Evolutionary conservation across 192 early-diverging fungal genomes (phyloP).

Genomic region (Coemansia sp.): DNA sequence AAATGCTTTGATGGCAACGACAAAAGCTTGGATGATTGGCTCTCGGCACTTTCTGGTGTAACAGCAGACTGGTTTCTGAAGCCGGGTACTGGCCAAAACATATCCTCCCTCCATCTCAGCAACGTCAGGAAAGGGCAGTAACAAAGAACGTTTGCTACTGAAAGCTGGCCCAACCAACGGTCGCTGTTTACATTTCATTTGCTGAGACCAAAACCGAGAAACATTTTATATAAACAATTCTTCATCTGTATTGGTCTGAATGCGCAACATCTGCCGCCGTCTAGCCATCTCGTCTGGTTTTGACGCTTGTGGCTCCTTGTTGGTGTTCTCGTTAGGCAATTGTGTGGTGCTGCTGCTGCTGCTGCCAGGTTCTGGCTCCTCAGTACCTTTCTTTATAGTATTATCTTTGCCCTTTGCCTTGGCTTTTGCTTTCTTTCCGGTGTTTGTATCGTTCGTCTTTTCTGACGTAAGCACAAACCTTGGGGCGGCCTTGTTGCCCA

Average conservation of each 20-base stretch:
- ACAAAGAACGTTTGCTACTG: no score
- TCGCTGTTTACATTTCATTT: not conserved
- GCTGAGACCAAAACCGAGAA: no score
- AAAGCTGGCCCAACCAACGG: no score
- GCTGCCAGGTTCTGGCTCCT: not conserved
- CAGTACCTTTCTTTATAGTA: not conserved
- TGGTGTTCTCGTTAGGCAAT: not conserved
- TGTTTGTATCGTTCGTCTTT: not conserved
- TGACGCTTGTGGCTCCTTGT: not conserved
- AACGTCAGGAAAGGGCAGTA: no score
- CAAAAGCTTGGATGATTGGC: no score
- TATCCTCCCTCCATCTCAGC: no score
- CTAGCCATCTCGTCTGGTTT: constrained; percentile 3
- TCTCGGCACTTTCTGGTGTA: no score
- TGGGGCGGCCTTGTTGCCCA: constrained; percentile 19
- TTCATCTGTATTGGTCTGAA: constrained; percentile 30
- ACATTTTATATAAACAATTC: not conserved
- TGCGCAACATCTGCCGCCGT: constrained; percentile 35
- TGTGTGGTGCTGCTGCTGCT: no score
- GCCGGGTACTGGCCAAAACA: no score
- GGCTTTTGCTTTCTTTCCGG: constrained; percentile 10
- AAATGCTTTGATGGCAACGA: no score
- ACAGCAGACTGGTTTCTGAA: no score
- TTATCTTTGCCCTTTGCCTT: constrained; percentile 1
- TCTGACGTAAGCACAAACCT: constrained; percentile 31